Percentiles rank a stretch among this genome's conserved stretches.
phyloP scores from a whole-genome alignment of 345 rosid species.

The Camelina laxa region DNA sequence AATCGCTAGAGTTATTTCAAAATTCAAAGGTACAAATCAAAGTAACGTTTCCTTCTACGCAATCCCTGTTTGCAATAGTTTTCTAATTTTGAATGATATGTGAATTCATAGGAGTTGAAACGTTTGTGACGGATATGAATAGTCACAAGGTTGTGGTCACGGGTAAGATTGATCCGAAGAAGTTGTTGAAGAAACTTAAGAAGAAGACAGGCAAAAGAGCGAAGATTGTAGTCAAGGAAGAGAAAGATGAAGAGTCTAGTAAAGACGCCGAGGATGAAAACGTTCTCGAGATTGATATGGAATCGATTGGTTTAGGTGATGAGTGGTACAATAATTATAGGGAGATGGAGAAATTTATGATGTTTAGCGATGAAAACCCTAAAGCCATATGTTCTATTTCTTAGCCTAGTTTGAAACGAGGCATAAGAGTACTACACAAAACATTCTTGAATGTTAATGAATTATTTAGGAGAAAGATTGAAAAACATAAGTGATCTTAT shows the following conservation, averaged over 20 bases:
- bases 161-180: conserved; percentile 60
- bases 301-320: conserved; percentile 9
- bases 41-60: background rate
- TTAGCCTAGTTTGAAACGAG: conserved; percentile 22
- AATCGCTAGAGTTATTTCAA: conserved; percentile 62
- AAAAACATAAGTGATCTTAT: background rate
- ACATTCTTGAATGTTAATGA: conserved; percentile 3
- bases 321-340: conserved; percentile 19
- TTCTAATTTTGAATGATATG: background rate
- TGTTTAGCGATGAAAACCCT: conserved; percentile 41
- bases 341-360: conserved; percentile 34
- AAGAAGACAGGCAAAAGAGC: conserved; percentile 68
- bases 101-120: conserved; percentile 62
- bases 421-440: background rate
- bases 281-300: conserved; percentile 39
- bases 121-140: conserved; percentile 68
- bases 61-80: background rate
- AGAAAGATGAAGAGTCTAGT: conserved; percentile 35
- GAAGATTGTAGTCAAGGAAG: conserved; percentile 49
- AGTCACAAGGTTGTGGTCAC: conserved; percentile 62
- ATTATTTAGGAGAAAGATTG: background rate
- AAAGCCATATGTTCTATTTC: conserved; percentile 42
- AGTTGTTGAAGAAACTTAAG: conserved; percentile 71
- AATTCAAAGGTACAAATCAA: conserved; percentile 57
- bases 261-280: conserved; percentile 12